phyloP scores from a whole-genome alignment of 345 rosid species.

The Dipteronia sinensis region DNA sequence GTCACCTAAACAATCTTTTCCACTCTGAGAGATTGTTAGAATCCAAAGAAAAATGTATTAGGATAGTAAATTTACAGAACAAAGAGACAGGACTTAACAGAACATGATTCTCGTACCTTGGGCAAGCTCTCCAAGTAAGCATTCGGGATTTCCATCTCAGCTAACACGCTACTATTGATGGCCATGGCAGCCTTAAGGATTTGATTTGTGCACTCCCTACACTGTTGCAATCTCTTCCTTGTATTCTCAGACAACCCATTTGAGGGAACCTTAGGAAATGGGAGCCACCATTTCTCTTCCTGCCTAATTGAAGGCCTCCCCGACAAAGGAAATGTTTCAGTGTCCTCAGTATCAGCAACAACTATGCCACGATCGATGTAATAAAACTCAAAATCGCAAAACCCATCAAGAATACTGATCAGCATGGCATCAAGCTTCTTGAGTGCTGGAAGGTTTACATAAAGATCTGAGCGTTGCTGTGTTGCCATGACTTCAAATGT shows the following conservation, averaged over 20 bases:
- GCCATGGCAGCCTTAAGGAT: conserved; percentile 65
- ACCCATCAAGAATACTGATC: conserved; percentile 51
- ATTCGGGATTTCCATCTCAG: conserved; percentile 62
- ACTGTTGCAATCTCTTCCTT: conserved; percentile 53
- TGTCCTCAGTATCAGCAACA: conserved; percentile 31
- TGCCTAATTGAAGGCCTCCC: conserved; percentile 43
- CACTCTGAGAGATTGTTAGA: conserved; percentile 31
- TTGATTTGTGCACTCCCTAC: conserved; percentile 51
- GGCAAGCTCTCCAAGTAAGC: conserved; percentile 55
- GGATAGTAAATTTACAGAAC: background rate
- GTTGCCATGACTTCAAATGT: conserved; percentile 40
- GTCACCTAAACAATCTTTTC: conserved; percentile 41
- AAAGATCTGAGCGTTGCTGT: conserved; percentile 51
- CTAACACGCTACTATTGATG: conserved; percentile 51
- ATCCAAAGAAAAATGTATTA: conserved; percentile 2
- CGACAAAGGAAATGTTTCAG: conserved; percentile 20
- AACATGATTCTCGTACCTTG: conserved; percentile 36
- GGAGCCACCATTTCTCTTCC: conserved; percentile 75
- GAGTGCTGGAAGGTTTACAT: conserved; percentile 59
- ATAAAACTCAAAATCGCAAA: conserved; percentile 46
- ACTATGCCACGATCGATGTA: conserved; percentile 54
- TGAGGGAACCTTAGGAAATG: conserved; percentile 49
- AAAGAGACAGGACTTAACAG: background rate
- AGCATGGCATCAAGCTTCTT: conserved; percentile 62
- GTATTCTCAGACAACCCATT: conserved; percentile 48